Base-by-base conservation (phyloP, 116 monocot species). In the Phalaenopsis hybrid region DNA sequence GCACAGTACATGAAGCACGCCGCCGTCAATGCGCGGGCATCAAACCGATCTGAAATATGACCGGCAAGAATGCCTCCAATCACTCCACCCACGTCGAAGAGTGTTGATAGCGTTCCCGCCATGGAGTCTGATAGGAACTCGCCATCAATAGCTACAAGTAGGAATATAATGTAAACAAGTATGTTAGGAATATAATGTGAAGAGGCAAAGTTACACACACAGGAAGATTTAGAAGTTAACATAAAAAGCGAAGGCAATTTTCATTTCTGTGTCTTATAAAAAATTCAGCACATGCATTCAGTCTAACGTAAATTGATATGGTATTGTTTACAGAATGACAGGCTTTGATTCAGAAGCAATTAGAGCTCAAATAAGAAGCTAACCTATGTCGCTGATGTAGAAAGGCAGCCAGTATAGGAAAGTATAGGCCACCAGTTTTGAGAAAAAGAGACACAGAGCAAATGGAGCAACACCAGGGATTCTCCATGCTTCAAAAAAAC, bases 371-470 rank as follows among this genome's bases (percentile, higher is more conserved):
- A 82, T 68, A 37, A 12, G 44, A 43, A 28, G 0, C 18, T 3
- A 61, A 94, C 94, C 90, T 61, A 88, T 94, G 69, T 94, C 92
- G 85, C 90, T 94, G 78, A 94, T 84, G 82, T 94, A 94, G 81
- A 92, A 94, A 21, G 94, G 94, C 12, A 94, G 89, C 94, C 94
- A 94, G 44, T 94, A 94, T 21, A 94, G 90, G 81, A 94, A 94
- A 2, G 94, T 94, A 75, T 94, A 92, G 4, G 92, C 94, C 74
- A 94, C 94, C 81, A 94, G 75, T 49, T 94, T 94, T 58, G 89
- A 88, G 85, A 94, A 94, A 78, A 94, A 94, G 41, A 94, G 89
- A 82, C 94, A 94, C 23, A 94, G 21, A 49, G 94, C 94, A 84
- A 89, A 92, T 15, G 92, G 92, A 1, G 90, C 92, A 61, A 94